A percentile compares a stretch with the other conserved stretches of the same genome.
Evolutionary conservation across 441 rosid genomes (phyloP).

Genomic region (Populus tomentosa): DNA sequence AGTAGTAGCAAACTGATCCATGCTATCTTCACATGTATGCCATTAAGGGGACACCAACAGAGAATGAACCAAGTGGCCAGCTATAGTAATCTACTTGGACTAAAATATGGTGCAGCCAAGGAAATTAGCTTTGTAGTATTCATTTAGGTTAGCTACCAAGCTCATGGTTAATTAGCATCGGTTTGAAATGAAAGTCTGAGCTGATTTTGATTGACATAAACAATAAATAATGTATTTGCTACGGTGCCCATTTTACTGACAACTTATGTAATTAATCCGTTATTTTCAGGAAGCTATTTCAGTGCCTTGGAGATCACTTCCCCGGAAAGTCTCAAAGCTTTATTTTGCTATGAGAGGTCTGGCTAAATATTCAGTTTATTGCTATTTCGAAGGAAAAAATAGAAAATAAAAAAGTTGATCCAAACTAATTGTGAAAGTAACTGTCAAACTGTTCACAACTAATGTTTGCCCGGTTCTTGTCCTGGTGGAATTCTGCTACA

Average conservation of each 20-base stretch:
- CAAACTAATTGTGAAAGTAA: not conserved
- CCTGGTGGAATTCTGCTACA: not conserved
- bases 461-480: not conserved
- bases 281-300: constrained; percentile 57
- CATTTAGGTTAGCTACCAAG: not conserved
- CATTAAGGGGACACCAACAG: not conserved
- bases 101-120: not conserved
- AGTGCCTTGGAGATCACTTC: constrained; percentile 65
- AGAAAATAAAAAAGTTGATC: not conserved
- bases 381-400: not conserved
- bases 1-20: not conserved
- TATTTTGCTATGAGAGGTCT: constrained; percentile 81
- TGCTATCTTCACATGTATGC: not conserved
- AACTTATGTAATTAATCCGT: not conserved
- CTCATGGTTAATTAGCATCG: not conserved
- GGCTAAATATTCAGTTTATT: not conserved
- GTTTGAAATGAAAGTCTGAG: not conserved
- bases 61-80: not conserved
- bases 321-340: constrained; percentile 60
- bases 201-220: not conserved
- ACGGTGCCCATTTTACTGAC: not conserved
- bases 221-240: not conserved
- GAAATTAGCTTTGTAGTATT: not conserved
- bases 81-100: not conserved
- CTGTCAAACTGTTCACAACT: too few relatives aligned